Conservation (phyloP, 2,329 filamentous ascomycete genomes). For the Alternaria brassicae region DNA sequence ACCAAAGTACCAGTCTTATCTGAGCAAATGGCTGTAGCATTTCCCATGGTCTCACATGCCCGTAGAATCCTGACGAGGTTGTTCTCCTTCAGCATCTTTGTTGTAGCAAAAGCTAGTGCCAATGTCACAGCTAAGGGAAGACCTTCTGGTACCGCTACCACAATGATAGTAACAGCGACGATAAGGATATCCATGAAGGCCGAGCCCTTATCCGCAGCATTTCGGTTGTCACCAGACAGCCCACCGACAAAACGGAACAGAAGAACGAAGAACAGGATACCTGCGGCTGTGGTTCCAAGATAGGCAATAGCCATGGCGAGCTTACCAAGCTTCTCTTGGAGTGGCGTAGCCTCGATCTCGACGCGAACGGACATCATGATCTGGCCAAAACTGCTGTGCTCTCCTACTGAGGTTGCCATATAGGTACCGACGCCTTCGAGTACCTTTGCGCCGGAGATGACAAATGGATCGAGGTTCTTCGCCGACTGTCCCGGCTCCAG, state of each 20-base stretch:
- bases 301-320: conserved; percentile 62
- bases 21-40: conserved; percentile 47
- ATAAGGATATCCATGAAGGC: conserved; percentile 53
- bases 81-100: conserved; percentile 46
- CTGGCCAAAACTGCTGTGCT: conserved; percentile 63
- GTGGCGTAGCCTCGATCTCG: conserved; percentile 61
- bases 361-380: conserved; percentile 64
- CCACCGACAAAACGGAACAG: conserved; percentile 49
- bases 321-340: conserved; percentile 62
- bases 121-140: conserved; percentile 47
- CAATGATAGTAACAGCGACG: conserved; percentile 53
- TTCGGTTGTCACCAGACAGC: conserved; percentile 36
- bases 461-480: conserved; percentile 68
- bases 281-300: conserved; percentile 54
- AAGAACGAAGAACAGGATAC: conserved; percentile 50
- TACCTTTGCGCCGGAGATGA: conserved; percentile 65
- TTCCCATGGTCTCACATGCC: conserved; percentile 48
- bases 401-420: conserved; percentile 62
- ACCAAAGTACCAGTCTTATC: conserved; percentile 47
- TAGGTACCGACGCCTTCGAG: conserved; percentile 61
- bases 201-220: conserved; percentile 41
- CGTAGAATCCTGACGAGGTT: conserved; percentile 44
- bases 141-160: conserved; percentile 53
- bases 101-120: conserved; percentile 48
- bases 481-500: conserved; percentile 60